phyloP scores from a whole-genome alignment of 2,329 filamentous ascomycete genomes.

The Dactylellina parvicollis region DNA sequence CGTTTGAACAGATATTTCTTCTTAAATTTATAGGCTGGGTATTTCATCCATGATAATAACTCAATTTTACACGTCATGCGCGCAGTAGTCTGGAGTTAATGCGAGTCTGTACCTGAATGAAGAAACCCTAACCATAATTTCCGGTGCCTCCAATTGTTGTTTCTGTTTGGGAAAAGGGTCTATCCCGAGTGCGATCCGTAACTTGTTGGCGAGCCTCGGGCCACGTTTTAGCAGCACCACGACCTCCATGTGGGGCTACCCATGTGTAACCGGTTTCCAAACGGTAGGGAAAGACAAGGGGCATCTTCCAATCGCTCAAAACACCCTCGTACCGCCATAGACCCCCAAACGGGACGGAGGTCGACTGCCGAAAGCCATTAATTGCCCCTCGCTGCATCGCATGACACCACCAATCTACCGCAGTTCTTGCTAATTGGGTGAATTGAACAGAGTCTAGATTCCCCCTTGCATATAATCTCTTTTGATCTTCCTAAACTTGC shows the following conservation, averaged over 20 bases:
- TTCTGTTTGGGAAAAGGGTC: slow-evolving; percentile 24
- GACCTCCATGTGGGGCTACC: slow-evolving; percentile 19
- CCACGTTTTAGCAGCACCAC: slow-evolving; percentile 37
- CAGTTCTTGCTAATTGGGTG: too few relatives aligned
- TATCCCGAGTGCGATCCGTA: slow-evolving; percentile 46
- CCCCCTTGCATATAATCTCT: slow-evolving; percentile 18
- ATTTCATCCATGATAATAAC: too few relatives aligned
- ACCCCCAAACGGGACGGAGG: background rate
- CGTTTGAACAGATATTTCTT: background rate
- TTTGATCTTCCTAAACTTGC: slow-evolving; percentile 26
- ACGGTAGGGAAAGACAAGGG: slow-evolving; percentile 1
- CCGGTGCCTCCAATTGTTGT: slow-evolving; percentile 31
- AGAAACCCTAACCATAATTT: slow-evolving; percentile 10
- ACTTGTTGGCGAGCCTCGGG: slow-evolving; percentile 35
- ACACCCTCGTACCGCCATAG: background rate
- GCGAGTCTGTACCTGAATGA: background rate
- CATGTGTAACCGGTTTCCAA: background rate
- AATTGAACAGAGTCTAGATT: background rate
- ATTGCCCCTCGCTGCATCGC: background rate
- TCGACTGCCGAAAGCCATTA: background rate
- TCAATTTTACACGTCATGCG: too few relatives aligned
- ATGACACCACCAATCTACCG: background rate
- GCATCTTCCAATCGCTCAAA: background rate
- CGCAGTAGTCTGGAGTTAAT: too few relatives aligned
- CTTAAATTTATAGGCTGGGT: too few relatives aligned